phyloP scores from a whole-genome alignment of 2,329 filamentous ascomycete genomes.

The Cladosporium sp. region DNA sequence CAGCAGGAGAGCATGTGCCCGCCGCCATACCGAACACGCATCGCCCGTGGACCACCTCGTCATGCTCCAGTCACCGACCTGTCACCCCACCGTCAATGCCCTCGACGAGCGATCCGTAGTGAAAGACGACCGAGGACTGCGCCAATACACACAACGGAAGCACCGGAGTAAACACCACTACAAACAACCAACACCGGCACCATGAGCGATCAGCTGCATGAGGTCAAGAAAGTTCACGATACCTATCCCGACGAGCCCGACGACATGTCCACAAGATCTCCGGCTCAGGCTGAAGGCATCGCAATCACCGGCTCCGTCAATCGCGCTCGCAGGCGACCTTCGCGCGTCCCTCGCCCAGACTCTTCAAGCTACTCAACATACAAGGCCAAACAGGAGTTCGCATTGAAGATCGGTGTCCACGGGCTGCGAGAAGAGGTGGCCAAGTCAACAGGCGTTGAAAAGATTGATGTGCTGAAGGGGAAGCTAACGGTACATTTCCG shows the following conservation, averaged over 20 bases:
- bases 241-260: slow-evolving; percentile 26
- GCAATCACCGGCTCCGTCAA: slow-evolving; percentile 30
- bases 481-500: slow-evolving; percentile 38
- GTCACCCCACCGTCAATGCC: slow-evolving; percentile 12
- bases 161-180: slow-evolving; percentile 1
- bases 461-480: slow-evolving; percentile 32
- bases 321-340: slow-evolving; percentile 38
- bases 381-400: slow-evolving; percentile 37
- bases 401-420: slow-evolving; percentile 37
- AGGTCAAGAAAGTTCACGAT: slow-evolving; percentile 32
- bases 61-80: neutral
- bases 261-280: slow-evolving; percentile 5
- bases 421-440: slow-evolving; percentile 37
- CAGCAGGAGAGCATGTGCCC: slow-evolving; percentile 3
- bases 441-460: slow-evolving; percentile 32
- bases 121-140: neutral
- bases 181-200: neutral
- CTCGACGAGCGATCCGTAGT: neutral
- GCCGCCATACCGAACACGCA: neutral
- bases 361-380: slow-evolving; percentile 37
- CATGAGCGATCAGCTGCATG: slow-evolving; percentile 30
- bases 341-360: slow-evolving; percentile 36
- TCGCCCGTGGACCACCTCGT: neutral
- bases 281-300: slow-evolving; percentile 24
- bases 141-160: neutral